Base-by-base conservation (phyloP, 495 filamentous ascomycete genomes). In the Talaromyces proteolyticus region DNA sequence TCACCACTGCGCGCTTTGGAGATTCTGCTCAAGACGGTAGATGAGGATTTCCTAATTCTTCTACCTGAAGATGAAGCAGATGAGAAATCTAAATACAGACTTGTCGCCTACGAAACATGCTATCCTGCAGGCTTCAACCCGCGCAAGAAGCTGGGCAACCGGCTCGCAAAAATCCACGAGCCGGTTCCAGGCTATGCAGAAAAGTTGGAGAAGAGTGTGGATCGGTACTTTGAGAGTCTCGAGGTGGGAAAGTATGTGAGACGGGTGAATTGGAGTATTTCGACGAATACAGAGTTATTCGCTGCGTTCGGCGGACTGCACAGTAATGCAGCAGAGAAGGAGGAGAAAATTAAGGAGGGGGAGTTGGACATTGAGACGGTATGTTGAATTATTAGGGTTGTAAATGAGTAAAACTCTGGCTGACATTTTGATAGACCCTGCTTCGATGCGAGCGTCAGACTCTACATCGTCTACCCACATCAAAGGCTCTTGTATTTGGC, bases 1-100 rank as follows among this genome's bases (percentile, higher is more conserved):
- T 55, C 57, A 14, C 44, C 64, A 11, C 42, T 51, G 19, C 40
- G 22, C 25, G 63, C 64, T 3, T 68, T 89, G 7, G 50, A 69
- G 6, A 71, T 69, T 17, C 69, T 90, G 5, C 78, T 72, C 44
- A 66, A 70, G 37, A 78, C 76, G 45, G 68, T 91, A 20, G 88
- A 92, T 51, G 81, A 86, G 42, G 90, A 95, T 48, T 79, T 92
- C 63, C 77, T 92, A 22, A 67, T 95, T 44, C 74, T 94, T 3
- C 67, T 85, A 7, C 85, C 85, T 1, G 67, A 70, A 14, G 25
- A 29, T 34, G 34, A 47, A 6, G 21, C 36, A 6, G 3, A 14
- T 11, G 25, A 39, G 29, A 44, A 55, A n/a, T 42, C 53, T 4
- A 58, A 56, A 23, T 91, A 91, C 58, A 67, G 70, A 20, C 76